These are phyloP conservation scores for Alloascoidea africana DNA, from an alignment of 805 yeast species.

Conservation along the genomic window DNA sequence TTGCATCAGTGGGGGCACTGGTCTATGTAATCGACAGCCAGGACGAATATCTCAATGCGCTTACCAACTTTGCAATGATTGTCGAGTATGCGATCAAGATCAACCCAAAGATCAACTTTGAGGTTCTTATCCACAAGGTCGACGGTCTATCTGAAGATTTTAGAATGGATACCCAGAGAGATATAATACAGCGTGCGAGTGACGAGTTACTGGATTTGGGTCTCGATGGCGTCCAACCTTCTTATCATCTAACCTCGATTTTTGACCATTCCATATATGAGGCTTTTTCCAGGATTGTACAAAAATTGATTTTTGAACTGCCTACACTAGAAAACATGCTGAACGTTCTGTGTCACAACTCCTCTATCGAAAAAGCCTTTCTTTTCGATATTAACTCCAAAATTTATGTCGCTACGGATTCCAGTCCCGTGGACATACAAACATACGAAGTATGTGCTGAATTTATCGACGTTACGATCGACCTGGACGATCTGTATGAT, in stretches of 20 bases:
- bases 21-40: conserved; percentile 92
- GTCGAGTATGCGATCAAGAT: conserved; percentile 76
- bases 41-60: conserved; percentile 86
- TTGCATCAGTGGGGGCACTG: conserved; percentile 73
- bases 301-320: conserved; percentile 76
- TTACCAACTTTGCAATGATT: conserved; percentile 77
- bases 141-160: conserved; percentile 93
- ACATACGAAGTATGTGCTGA: conserved; percentile 96
- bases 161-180: conserved; percentile 87
- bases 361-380: conserved; percentile 85
- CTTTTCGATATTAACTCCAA: conserved; percentile 85
- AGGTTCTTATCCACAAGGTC: conserved; percentile 87
- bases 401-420: conserved; percentile 90
- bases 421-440: conserved; percentile 89
- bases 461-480: conserved; percentile 88
- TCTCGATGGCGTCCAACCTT: conserved; percentile 78
- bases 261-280: conserved; percentile 94
- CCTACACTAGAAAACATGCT: conserved; percentile 80
- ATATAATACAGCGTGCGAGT: conserved; percentile 89
- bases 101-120: conserved; percentile 77
- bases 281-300: conserved; percentile 87
- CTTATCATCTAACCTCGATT: conserved; percentile 84
- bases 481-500: conserved; percentile 37
- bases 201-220: conserved; percentile 87
- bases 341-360: conserved; percentile 77